Base-by-base conservation (phyloP, 768 basidiomycete genomes). In the Calvatia gigantea region DNA sequence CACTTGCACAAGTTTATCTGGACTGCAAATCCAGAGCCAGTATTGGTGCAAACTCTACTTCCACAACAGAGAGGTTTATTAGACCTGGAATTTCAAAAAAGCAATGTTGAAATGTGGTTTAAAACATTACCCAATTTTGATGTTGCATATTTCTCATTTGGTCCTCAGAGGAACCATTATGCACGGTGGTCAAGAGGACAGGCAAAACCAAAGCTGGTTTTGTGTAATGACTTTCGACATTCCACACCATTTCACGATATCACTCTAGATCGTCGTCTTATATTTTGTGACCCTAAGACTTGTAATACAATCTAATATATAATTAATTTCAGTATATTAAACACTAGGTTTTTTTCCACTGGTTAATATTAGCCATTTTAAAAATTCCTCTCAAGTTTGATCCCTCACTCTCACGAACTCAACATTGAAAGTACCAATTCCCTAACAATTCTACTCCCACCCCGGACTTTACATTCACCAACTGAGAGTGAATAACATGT, bases 201-300 rank as follows among this genome's bases (percentile, higher is more conserved):
- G 33, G 3, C 32, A 2, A 33, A 49, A 25, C 48, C 48, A n/a
- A 33, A 49, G 1, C 21, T 12, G 12, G 48, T 49, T 27, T 49
- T 33, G 5, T 49, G 32, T 9, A 4, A 35, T 35, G 32, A 32
- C 21, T 49, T 49, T 23, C 48, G 48, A 12, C 19, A 37, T 12
- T 14, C 8, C 32, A 49, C 48, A 12, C 32, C 28, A 6, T 49
- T 49, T 21, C 25, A 37, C 25, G 48, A 49, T 21, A 49, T 49
- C 14, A 37, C 21, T 25, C 21, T 35, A 5, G 33, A 49, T 37
- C 48, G 60, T 51, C 49, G 58, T 56, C 21, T 56, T 57, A 42
- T 51, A 55, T 11, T 54, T 57, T n/a, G n/a, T n/a, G n/a, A n/a
- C n/a, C n/a, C n/a, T n/a, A n/a, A n/a, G n/a, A n/a, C n/a, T n/a